Conservation (phyloP, 768 basidiomycete species). For the Goffeauzyma gilvescens region DNA sequence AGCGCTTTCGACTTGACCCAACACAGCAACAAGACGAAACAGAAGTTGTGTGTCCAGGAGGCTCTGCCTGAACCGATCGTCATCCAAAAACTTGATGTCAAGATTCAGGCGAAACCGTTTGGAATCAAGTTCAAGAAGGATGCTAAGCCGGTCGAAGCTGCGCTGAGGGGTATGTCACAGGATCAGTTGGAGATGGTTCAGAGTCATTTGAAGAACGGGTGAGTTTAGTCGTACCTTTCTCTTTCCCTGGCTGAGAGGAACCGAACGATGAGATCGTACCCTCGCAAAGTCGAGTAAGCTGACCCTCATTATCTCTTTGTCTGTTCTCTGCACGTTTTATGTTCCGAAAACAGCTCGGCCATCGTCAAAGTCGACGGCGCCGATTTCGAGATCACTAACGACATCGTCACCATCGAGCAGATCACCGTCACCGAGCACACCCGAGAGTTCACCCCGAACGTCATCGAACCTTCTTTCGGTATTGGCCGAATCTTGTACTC, state of each 20-base stretch:
- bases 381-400: slow-evolving; percentile 51
- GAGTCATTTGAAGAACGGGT: slow-evolving; percentile 40
- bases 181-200: slow-evolving; percentile 54
- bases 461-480: slow-evolving; percentile 96
- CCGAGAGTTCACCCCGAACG: slow-evolving; percentile 89
- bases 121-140: slow-evolving; percentile 81
- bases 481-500: slow-evolving; percentile 88
- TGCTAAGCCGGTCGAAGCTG: slow-evolving; percentile 42
- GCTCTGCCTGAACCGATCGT: slow-evolving; percentile 68
- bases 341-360: slow-evolving; percentile 44
- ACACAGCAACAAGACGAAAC: slow-evolving; percentile 65
- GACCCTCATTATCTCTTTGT: too few relatives aligned
- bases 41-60: slow-evolving; percentile 66
- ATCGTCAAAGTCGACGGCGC: slow-evolving; percentile 43
- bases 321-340: too few relatives aligned
- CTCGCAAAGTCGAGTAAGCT: too few relatives aligned
- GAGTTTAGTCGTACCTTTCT: too few relatives aligned
- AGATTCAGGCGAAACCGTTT: slow-evolving; percentile 69
- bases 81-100: slow-evolving; percentile 56
- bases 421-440: slow-evolving; percentile 76
- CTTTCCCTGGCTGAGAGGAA: too few relatives aligned
- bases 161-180: slow-evolving; percentile 40
- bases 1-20: slow-evolving; percentile 91
- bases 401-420: slow-evolving; percentile 55
- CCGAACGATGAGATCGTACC: too few relatives aligned